Evolutionary conservation across 257 asterid species (phyloP), one percentile per base, ranked within the genome.

Genomic region (Primulina tabacum): DNA sequence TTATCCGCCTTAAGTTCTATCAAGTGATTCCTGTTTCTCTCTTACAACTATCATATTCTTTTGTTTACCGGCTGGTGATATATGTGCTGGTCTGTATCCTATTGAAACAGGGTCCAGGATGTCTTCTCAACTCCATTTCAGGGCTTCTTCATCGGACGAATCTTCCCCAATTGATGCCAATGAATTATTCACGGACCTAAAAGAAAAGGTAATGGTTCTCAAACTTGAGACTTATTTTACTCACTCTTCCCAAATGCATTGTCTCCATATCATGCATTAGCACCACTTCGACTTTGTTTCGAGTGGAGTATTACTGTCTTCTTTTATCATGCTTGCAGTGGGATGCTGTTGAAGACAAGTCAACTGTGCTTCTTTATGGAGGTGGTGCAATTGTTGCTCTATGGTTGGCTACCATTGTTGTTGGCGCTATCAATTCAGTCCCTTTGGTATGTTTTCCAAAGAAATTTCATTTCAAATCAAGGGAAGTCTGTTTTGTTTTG

Each of bases 281-380:
- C 50, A 7, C 43, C 56, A 21, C 37, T 33, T 33, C 35, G 35
- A 32, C 35, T 32, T 32, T 32, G 4, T 32, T 32, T 32, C 35
- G 35, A 32, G 35, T 32, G 35, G 35, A 5, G 26, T 24, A 24
- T 24, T 24, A 60, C 47, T 20, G 12, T 61, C 17, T 55, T 9
- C 35, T 64, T 38, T 40, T 52, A 7, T 9, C 56, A 16, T 67
- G 33, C 66, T 74, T 33, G 35, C 60, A 90, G 97, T 93, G 97
- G 99, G 96, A 93, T 75, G 97, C 92, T 56, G 85, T 93, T 81
- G 99, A 93, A 73, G 86, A 90, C 88, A 93, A 93, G 82, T 63
- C 96, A 1, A 86, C 96, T 0, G 96, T 93, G 21, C 68, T 87
- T 70, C 7, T 83, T 6, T 93, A 90, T 70, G 99, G 96, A 67